Percentiles rank a stretch among this genome's conserved stretches.
Conservation (phyloP, 2,329 filamentous ascomycete genomes). For the Fusarium redolens region DNA sequence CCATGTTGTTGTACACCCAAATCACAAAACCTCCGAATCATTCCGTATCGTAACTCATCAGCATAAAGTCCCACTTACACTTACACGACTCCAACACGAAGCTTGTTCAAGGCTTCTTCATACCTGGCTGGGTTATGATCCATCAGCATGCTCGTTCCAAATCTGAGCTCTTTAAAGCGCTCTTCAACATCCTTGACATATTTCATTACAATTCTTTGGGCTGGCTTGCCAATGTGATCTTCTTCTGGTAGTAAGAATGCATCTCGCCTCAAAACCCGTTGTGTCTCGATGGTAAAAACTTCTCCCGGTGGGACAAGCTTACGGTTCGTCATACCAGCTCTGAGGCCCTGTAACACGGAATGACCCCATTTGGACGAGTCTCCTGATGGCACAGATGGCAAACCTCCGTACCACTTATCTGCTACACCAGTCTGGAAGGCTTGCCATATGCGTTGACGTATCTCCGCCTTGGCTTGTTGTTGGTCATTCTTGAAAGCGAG, state of each 20-base stretch:
- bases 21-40: background rate
- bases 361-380: slow-evolving; percentile 77
- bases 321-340: slow-evolving; percentile 73
- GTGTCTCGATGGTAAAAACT: slow-evolving; percentile 78
- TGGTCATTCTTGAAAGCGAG: slow-evolving; percentile 79
- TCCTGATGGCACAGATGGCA: slow-evolving; percentile 52
- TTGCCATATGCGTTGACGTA: slow-evolving; percentile 74
- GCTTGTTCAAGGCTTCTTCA: slow-evolving; percentile 73
- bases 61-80: slow-evolving; percentile 34
- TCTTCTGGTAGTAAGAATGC: slow-evolving; percentile 64
- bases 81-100: slow-evolving; percentile 62
- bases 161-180: slow-evolving; percentile 75
- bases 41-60: slow-evolving; percentile 12
- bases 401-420: slow-evolving; percentile 68
- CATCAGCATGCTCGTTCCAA: slow-evolving; percentile 78
- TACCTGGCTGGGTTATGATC: slow-evolving; percentile 82
- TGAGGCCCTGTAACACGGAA: slow-evolving; percentile 72
- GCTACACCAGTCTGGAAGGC: slow-evolving; percentile 71
- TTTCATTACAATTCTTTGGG: slow-evolving; percentile 74
- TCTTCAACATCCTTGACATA: slow-evolving; percentile 78
- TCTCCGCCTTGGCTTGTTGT: slow-evolving; percentile 72
- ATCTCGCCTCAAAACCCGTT: slow-evolving; percentile 73
- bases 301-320: slow-evolving; percentile 82
- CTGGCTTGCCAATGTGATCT: slow-evolving; percentile 70
- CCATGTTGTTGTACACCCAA: slow-evolving; percentile 1